A percentile compares a stretch with the other conserved stretches of the same genome.
These are phyloP conservation scores for Takashimella koratensis DNA, from an alignment of 1,284 basidiomycete genomes.

Conservation along the genomic window DNA sequence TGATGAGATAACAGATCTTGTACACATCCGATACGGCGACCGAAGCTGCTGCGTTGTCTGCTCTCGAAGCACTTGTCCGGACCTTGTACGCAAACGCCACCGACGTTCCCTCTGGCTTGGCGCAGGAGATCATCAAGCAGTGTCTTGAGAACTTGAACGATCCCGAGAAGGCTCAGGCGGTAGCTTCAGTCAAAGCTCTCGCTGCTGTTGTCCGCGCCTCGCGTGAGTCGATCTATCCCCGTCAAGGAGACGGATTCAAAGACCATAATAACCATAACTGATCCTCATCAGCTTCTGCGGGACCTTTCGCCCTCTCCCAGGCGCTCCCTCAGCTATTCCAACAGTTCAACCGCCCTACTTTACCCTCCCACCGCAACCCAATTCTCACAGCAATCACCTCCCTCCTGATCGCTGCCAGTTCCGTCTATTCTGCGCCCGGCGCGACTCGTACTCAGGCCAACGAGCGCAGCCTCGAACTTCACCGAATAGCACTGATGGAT, in stretches of 20 bases:
- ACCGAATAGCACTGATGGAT: conserved; percentile 66
- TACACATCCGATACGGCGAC: conserved; percentile 76
- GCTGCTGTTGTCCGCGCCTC: conserved; percentile 70
- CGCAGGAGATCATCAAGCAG: conserved; percentile 70
- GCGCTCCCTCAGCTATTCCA: conserved; percentile 68
- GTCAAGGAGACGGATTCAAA: not conserved
- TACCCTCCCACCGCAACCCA: conserved; percentile 68
- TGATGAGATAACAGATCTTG: conserved; percentile 62
- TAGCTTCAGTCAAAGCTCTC: conserved; percentile 74
- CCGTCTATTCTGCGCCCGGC: conserved; percentile 32
- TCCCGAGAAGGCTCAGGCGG: conserved; percentile 86
- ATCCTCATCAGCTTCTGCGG: conserved; percentile 60
- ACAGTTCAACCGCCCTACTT: conserved; percentile 72
- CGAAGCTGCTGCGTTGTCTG: conserved; percentile 66
- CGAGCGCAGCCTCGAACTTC: conserved; percentile 57
- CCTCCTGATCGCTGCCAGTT: conserved; percentile 43
- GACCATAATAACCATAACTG: not conserved
- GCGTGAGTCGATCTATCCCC: conserved; percentile 54
- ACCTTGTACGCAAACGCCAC: conserved; percentile 60
- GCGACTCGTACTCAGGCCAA: conserved; percentile 28
- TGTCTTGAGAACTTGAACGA: conserved; percentile 73
- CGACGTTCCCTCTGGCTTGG: conserved; percentile 55
- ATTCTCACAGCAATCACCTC: conserved; percentile 60
- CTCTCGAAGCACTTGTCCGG: conserved; percentile 65
- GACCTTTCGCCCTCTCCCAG: conserved; percentile 63